Conservation (phyloP, 768 basidiomycete species). For the Termitomyces sp. region DNA sequence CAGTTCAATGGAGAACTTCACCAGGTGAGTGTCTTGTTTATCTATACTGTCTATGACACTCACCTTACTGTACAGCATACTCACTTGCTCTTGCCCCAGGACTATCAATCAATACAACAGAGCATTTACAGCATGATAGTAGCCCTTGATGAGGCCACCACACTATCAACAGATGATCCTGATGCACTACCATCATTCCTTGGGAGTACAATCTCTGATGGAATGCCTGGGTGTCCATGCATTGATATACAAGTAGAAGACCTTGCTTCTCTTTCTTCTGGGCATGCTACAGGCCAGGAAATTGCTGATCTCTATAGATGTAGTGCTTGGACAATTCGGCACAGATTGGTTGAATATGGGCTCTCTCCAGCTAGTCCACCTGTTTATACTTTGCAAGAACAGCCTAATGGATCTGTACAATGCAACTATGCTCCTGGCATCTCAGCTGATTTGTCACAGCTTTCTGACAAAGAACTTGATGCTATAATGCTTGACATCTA, state of each 20-base stretch:
- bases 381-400: background rate
- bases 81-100: background rate
- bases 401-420: background rate
- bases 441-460: background rate
- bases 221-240: background rate
- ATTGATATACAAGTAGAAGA: slow-evolving; percentile 2
- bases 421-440: background rate
- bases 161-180: background rate
- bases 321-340: background rate
- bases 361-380: background rate
- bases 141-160: background rate
- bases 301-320: slow-evolving; percentile 1
- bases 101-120: background rate
- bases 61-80: background rate
- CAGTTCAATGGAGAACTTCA: background rate
- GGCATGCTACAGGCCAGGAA: slow-evolving; percentile 1
- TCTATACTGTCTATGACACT: background rate
- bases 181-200: background rate
- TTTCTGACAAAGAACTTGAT: background rate
- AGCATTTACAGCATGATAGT: background rate
- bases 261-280: slow-evolving; percentile 3
- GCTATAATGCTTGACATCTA: background rate
- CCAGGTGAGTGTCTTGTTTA: background rate
- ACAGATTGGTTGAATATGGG: no score
- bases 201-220: background rate